Conservation (phyloP, 345 rosid species). For the Salix koriyanagi region DNA sequence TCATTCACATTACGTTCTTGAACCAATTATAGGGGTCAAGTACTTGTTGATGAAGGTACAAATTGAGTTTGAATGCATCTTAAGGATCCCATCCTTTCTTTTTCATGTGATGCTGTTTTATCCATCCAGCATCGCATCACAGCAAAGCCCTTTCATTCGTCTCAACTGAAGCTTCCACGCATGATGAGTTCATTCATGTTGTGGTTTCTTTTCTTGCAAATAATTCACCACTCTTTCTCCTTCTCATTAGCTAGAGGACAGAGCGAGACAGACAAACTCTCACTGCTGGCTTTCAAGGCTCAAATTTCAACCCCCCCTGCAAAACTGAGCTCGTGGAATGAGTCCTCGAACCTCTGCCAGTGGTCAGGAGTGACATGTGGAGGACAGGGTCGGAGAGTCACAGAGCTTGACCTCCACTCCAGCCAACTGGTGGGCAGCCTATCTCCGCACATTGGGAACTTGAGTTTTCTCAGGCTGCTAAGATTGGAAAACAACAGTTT, state of each 20-base stretch:
- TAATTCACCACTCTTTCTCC: neutral
- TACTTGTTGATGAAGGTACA: too few species aligned
- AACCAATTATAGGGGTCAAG: too few species aligned
- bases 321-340: conserved; percentile 8
- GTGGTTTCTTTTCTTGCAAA: neutral
- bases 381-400: neutral
- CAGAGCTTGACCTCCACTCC: neutral
- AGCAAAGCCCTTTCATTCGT: too few species aligned
- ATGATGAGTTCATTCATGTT: neutral
- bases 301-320: neutral
- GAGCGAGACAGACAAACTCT: neutral
- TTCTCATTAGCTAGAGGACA: neutral
- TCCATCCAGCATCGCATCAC: too few species aligned
- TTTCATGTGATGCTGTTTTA: too few species aligned
- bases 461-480: conserved; percentile 2
- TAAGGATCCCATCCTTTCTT: too few species aligned
- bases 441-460: conserved; percentile 8
- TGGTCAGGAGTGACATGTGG: conserved; percentile 12
- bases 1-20: too few species aligned
- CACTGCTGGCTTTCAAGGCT: neutral
- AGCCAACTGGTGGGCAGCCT: neutral
- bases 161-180: neutral
- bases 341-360: neutral
- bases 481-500: conserved; percentile 9
- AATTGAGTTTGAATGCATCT: too few species aligned